phyloP scores from a whole-genome alignment of 2,329 filamentous ascomycete species.

The Epichloe sylvatica region DNA sequence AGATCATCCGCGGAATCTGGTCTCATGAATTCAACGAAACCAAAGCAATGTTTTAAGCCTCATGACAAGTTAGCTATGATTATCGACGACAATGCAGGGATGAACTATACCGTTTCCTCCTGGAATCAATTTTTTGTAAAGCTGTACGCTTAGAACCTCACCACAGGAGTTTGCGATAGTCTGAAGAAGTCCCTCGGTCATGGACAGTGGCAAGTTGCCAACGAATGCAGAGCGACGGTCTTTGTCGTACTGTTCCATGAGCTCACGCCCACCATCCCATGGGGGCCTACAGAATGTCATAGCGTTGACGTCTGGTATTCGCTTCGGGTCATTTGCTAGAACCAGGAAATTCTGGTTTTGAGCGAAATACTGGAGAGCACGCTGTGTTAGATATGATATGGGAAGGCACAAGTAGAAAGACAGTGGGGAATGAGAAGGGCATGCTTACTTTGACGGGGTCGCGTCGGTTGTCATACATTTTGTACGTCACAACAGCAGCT shows the following conservation, averaged over 20 bases:
- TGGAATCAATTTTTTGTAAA: conserved; percentile 13
- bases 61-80: conserved; percentile 7
- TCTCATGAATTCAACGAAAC: conserved; percentile 26
- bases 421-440: background rate
- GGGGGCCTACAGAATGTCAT: background rate
- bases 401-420: background rate
- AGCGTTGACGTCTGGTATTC: background rate
- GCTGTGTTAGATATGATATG: background rate
- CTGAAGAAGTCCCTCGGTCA: conserved; percentile 22
- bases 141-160: conserved; percentile 17
- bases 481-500: conserved; percentile 34
- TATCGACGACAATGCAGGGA: background rate
- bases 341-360: conserved; percentile 7
- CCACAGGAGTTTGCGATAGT: conserved; percentile 26
- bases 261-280: conserved; percentile 4
- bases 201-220: conserved; percentile 27
- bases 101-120: conserved; percentile 1
- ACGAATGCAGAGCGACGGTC: conserved; percentile 35
- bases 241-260: conserved; percentile 24
- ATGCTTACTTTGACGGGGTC: conserved; percentile 33
- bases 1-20: conserved; percentile 24
- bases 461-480: conserved; percentile 35
- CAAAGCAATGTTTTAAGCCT: conserved; percentile 16
- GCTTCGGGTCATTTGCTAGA: conserved; percentile 17
- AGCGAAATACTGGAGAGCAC: conserved; percentile 4